Percentiles rank a stretch among this genome's conserved stretches.
Evolutionary conservation across 2,329 filamentous ascomycete species (phyloP).

Genomic region (Calonectria hongkongensis): DNA sequence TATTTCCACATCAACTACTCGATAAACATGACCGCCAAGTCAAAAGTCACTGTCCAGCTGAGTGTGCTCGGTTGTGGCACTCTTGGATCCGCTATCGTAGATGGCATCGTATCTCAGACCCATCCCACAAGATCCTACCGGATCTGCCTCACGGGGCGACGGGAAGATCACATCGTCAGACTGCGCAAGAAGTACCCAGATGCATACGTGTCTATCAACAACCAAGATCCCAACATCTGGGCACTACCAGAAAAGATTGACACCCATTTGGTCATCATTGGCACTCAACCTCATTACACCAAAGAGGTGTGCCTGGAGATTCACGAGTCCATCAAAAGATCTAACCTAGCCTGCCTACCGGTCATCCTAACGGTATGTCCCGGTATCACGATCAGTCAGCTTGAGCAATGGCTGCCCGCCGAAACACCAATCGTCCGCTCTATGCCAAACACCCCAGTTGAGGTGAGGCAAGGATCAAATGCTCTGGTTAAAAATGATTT

Average conservation of each 20-base stretch:
- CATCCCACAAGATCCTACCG: constrained; percentile 15
- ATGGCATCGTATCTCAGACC: constrained; percentile 18
- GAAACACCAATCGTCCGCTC: constrained; percentile 2
- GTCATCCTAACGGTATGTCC: constrained; percentile 19
- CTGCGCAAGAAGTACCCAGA: constrained; percentile 16
- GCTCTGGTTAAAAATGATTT: background rate
- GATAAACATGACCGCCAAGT: constrained; percentile 9
- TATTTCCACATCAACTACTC: background rate
- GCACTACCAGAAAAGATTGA: background rate
- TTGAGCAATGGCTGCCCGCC: background rate
- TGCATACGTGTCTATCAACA: constrained; percentile 16
- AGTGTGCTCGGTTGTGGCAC: constrained; percentile 18
- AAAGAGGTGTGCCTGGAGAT: constrained; percentile 21
- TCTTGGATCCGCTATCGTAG: constrained; percentile 10
- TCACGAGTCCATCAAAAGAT: constrained; percentile 3
- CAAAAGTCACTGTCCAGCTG: constrained; percentile 6
- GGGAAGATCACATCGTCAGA: background rate
- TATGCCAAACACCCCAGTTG: constrained; percentile 21
- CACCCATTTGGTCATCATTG: constrained; percentile 4
- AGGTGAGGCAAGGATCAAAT: constrained; percentile 8
- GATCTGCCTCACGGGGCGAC: constrained; percentile 4
- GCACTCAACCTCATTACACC: constrained; percentile 23
- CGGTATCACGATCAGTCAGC: constrained; percentile 14
- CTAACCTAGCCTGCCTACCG: background rate
- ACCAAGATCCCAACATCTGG: constrained; percentile 13